Evolutionary conservation across 2,329 filamentous ascomycete species (phyloP), one percentile per base, ranked within the genome.

Genomic region (Stromatinia cepivora): DNA sequence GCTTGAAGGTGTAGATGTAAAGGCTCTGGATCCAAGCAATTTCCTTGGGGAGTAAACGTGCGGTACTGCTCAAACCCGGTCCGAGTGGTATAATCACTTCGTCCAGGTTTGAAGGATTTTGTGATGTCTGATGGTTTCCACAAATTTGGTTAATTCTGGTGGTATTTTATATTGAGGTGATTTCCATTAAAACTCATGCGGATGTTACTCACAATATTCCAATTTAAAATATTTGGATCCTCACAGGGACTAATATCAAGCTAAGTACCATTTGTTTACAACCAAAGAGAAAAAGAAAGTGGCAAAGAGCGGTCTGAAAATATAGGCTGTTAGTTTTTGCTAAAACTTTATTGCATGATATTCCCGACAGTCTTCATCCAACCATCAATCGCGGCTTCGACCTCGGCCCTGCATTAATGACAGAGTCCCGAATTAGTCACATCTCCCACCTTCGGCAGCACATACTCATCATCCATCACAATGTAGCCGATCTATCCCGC

Each of bases 331-430:
- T 6, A 34, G 20, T 34, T 20, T 59, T 31, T 45, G 6, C 45
- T 25, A 8, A 25, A 62, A 62, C 6, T 62, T 10, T 10, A 62
- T 62, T 62, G 28, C 45, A 63, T 50, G 15, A 22, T 50, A 50
- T 63, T 63, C 22, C 31, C 34, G 11, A 50, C 59, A 63, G 59
- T 6, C 31, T 50, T 62, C 58, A 61, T 61, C 15, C 58, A 62
- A 17, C 45, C 28, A 25, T 62, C 42, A 31, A 62, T 36, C 13
- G 13, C 45, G 17, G 22, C 45, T 7, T 62, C 45, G 4, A 34
- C 7, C 42, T 62, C 25, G 15, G 25, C 17, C 28, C 20, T 34
- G 11, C 22, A 39, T 39, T 20, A 57, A 10, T n/a, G 9, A 56
- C 58, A 34, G 11, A 22, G 25, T 7, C 22, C 22, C 17, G 17